These are phyloP conservation scores for Lentinula sp. DNA, from an alignment of 768 basidiomycete genomes.

Conservation along the genomic window DNA sequence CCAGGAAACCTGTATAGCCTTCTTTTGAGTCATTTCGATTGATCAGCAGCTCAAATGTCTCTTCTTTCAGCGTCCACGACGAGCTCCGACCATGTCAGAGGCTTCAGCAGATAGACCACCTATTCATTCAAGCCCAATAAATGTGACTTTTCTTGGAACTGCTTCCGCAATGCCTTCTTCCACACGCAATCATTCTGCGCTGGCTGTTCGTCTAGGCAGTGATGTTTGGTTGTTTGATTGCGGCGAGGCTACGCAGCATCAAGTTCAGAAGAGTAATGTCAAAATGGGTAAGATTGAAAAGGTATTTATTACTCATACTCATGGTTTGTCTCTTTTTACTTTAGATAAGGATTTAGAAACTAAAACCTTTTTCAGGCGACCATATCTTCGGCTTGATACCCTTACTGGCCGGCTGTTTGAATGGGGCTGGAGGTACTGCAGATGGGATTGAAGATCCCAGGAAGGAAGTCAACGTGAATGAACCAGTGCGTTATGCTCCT, in stretches of 20 bases:
- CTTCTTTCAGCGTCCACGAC: background rate
- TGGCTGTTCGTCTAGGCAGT: conserved; percentile 57
- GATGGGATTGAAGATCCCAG: conserved; percentile 61
- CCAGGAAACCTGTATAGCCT: background rate
- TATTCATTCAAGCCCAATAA: conserved; percentile 25
- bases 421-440: conserved; percentile 66
- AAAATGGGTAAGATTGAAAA: conserved; percentile 78
- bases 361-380: conserved; percentile 46
- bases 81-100: background rate
- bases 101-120: background rate
- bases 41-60: background rate
- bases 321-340: conserved; percentile 44
- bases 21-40: background rate
- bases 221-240: conserved; percentile 86
- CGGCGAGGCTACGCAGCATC: conserved; percentile 80
- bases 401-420: conserved; percentile 60
- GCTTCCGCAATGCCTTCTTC: conserved; percentile 78
- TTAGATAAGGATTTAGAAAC: background rate
- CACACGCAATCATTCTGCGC: conserved; percentile 73
- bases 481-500: conserved; percentile 24
- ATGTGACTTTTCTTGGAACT: conserved; percentile 74
- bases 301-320: conserved; percentile 86
- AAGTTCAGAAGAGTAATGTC: conserved; percentile 63
- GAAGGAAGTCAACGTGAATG: conserved; percentile 24
- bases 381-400: conserved; percentile 76